A percentile compares a stretch with the other conserved stretches of the same genome.
Conservation (phyloP, 1,284 basidiomycete genomes). For the Heliocybe sulcata region DNA sequence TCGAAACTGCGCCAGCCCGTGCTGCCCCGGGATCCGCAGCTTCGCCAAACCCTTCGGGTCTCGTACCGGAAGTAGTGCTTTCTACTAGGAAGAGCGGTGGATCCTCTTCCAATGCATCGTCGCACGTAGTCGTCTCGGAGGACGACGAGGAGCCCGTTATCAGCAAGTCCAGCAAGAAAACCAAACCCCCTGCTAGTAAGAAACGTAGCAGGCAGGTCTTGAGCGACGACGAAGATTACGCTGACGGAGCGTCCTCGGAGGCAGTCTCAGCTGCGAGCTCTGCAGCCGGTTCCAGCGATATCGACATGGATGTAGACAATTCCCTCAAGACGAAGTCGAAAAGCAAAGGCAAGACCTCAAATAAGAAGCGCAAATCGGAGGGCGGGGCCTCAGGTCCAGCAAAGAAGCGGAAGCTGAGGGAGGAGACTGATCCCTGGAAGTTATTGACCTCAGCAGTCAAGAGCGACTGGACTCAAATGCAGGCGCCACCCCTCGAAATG, state of each 20-base stretch:
- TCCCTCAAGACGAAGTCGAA: conserved; percentile 12
- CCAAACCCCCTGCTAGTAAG: conserved; percentile 14
- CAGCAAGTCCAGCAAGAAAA: conserved; percentile 1
- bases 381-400: conserved; percentile 39
- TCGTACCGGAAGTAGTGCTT: conserved; percentile 49
- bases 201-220: conserved; percentile 19
- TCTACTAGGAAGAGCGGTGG: conserved; percentile 10
- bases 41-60: conserved; percentile 31
- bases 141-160: conserved; percentile 28
- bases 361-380: conserved; percentile 41
- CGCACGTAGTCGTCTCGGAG: conserved; percentile 36
- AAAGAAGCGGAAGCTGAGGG: conserved; percentile 58
- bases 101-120: conserved; percentile 7
- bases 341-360: conserved; percentile 24
- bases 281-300: conserved; percentile 9
- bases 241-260: conserved; percentile 12
- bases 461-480: conserved; percentile 75
- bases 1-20: conserved; percentile 4
- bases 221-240: conserved; percentile 32
- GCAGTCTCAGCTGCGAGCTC: conserved; percentile 16
- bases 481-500: conserved; percentile 81
- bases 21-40: conserved; percentile 11
- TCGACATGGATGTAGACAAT: conserved; percentile 17
- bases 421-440: conserved; percentile 77
- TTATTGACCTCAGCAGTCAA: conserved; percentile 57